phyloP scores from a whole-genome alignment of 2,329 filamentous ascomycete genomes.

The Exophiala mesophila region DNA sequence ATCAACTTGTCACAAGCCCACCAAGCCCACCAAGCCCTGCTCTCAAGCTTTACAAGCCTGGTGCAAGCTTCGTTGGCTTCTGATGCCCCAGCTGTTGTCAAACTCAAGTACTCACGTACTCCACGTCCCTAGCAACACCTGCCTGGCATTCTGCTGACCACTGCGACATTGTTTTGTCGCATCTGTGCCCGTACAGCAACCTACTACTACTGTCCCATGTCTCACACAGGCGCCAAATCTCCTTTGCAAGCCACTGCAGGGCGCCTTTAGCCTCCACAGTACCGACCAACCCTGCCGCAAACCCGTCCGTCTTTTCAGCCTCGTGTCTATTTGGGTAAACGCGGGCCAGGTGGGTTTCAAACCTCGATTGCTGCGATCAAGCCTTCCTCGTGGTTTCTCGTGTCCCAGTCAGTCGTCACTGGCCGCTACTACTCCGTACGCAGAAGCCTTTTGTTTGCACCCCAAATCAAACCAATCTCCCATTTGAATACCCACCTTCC shows the following conservation, averaged over 20 bases:
- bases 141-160: not conserved
- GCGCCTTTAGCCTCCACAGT: too few species aligned
- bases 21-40: not conserved
- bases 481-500: constrained; percentile 4
- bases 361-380: not conserved
- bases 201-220: not conserved
- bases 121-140: not conserved
- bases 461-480: constrained; percentile 9
- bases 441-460: not conserved
- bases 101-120: too few species aligned
- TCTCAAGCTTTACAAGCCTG: constrained; percentile 2
- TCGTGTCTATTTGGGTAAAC: not conserved
- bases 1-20: too few species aligned
- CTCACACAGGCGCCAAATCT: too few species aligned
- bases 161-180: not conserved
- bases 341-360: not conserved
- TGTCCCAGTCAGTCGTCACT: not conserved
- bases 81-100: too few species aligned
- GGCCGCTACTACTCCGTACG: not conserved
- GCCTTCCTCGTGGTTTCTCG: not conserved
- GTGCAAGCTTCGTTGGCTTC: constrained; percentile 1
- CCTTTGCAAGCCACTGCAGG: too few species aligned
- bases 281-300: not conserved
- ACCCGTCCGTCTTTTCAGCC: not conserved
- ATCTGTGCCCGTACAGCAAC: not conserved